Evolutionary conservation across 495 filamentous ascomycete species (phyloP).

Genomic region (Amniculicola lignicola): DNA sequence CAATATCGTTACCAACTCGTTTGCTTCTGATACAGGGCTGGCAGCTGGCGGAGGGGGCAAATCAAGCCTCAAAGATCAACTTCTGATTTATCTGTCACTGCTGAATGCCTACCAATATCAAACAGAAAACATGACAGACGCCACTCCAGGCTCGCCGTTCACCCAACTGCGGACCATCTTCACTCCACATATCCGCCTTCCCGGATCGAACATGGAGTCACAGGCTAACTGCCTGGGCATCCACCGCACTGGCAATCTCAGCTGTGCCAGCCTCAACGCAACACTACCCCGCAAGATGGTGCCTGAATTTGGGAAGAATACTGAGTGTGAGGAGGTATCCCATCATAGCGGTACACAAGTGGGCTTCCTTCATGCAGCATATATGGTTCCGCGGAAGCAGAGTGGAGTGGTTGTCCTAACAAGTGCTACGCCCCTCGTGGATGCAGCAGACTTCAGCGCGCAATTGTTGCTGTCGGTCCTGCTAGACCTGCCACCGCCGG

Average conservation of each 20-base stretch:
- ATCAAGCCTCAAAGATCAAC: slow-evolving; percentile 2
- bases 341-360: slow-evolving; percentile 2
- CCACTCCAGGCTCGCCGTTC: slow-evolving; percentile 10
- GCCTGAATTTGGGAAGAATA: background rate
- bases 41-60: slow-evolving; percentile 7
- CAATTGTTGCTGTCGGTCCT: background rate
- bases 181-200: slow-evolving; percentile 1
- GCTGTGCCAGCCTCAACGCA: slow-evolving; percentile 2
- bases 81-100: slow-evolving; percentile 6
- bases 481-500: background rate
- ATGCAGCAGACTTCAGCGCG: slow-evolving; percentile 3
- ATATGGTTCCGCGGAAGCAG: slow-evolving; percentile 4
- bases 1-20: background rate
- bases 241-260: slow-evolving; percentile 16
- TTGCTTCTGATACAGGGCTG: background rate
- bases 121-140: background rate
- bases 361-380: background rate
- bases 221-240: slow-evolving; percentile 18
- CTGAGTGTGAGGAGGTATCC: slow-evolving; percentile 1
- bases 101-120: slow-evolving; percentile 10
- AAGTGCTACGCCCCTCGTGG: slow-evolving; percentile 4
- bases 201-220: background rate
- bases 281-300: background rate
- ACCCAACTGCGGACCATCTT: slow-evolving; percentile 12
- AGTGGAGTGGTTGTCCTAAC: slow-evolving; percentile 14